phyloP scores from a whole-genome alignment of 305 asterid genomes.

The Fraxinus sp. region DNA sequence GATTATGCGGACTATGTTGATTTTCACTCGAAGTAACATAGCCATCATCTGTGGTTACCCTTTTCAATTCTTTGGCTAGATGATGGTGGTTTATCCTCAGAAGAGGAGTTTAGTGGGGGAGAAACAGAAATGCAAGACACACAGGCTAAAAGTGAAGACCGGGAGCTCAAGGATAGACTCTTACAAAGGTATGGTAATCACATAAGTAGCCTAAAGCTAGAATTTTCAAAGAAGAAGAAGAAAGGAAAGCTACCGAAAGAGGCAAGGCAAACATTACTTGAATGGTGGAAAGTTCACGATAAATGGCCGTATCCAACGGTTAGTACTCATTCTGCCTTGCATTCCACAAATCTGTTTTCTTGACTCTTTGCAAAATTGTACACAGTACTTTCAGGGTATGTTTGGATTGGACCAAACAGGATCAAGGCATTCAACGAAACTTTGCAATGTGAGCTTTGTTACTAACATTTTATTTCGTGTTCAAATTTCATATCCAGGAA shows the following conservation, averaged over 20 bases:
- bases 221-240: conserved; percentile 58
- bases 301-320: conserved; percentile 62
- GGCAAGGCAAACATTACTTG: conserved; percentile 44
- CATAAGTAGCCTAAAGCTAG: conserved; percentile 41
- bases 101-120: conserved; percentile 44
- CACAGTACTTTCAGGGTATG: background rate
- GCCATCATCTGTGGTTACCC: background rate
- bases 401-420: background rate
- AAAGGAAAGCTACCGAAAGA: conserved; percentile 55
- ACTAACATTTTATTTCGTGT: background rate
- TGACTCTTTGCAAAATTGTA: background rate
- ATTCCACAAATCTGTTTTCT: background rate
- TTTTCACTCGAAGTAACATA: background rate
- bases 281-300: conserved; percentile 54
- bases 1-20: background rate
- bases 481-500: background rate
- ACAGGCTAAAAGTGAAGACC: conserved; percentile 30
- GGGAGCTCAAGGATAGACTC: conserved; percentile 42
- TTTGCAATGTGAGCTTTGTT: background rate
- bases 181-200: conserved; percentile 41
- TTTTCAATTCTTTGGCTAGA: conserved; percentile 17
- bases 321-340: conserved; percentile 12
- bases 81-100: conserved; percentile 41
- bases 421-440: background rate
- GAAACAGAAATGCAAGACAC: conserved; percentile 31